These are phyloP conservation scores for Fraxinus dipetala DNA, from an alignment of 305 asterid species.

Conservation along the genomic window DNA sequence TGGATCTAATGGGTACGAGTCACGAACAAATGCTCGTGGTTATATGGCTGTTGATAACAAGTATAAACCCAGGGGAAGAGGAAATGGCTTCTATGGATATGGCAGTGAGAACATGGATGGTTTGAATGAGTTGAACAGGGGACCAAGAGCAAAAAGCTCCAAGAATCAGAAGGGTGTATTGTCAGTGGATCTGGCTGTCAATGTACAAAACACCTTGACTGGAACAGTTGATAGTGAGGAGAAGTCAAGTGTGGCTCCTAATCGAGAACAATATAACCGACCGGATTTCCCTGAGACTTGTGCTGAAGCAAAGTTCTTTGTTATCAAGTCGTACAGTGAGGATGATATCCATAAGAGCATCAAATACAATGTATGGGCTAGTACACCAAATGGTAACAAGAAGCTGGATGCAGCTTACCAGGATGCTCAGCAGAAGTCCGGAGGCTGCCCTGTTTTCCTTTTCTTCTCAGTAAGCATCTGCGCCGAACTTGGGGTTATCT, in stretches of 20 bases:
- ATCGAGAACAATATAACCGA: conserved; percentile 49
- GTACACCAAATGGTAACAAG: conserved; percentile 73
- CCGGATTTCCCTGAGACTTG: conserved; percentile 42
- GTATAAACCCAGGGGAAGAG: conserved; percentile 64
- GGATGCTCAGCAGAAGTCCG: conserved; percentile 52
- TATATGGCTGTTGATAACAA: conserved; percentile 58
- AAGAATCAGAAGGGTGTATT: conserved; percentile 44
- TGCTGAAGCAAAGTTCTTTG: conserved; percentile 54
- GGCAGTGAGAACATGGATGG: conserved; percentile 61
- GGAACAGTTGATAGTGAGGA: conserved; percentile 39
- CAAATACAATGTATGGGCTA: conserved; percentile 73
- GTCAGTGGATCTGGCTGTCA: conserved; percentile 48
- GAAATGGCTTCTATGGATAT: conserved; percentile 42
- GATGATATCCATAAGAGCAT: conserved; percentile 78
- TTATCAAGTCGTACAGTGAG: conserved; percentile 74
- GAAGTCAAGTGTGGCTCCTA: conserved; percentile 32
- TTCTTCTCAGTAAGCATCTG: conserved; percentile 57
- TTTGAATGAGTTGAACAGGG: conserved; percentile 65
- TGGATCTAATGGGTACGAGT: conserved; percentile 49
- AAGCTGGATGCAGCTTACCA: conserved; percentile 62
- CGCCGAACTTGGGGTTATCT: neutral
- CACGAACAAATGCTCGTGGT: conserved; percentile 45
- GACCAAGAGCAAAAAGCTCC: conserved; percentile 58
- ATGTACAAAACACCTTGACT: conserved; percentile 50
- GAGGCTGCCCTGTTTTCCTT: conserved; percentile 57